Evolutionary conservation across 495 filamentous ascomycete genomes (phyloP).

Genomic region (Cudoniella acicularis): DNA sequence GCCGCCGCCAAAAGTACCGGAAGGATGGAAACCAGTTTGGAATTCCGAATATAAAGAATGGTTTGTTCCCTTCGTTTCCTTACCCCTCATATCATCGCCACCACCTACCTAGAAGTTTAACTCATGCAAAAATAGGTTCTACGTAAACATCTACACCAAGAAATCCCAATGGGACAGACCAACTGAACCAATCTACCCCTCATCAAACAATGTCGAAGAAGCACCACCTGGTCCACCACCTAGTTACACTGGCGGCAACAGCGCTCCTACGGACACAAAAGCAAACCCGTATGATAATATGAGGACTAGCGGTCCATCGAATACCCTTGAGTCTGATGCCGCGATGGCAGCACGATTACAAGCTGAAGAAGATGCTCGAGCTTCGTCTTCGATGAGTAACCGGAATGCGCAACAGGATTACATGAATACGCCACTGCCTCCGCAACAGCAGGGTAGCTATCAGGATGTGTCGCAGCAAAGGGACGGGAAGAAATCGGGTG

Average conservation of each 20-base stretch:
- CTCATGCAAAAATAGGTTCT: conserved; percentile 65
- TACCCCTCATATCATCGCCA: conserved; percentile 6
- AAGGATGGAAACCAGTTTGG: conserved; percentile 72
- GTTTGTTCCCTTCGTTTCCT: conserved; percentile 38
- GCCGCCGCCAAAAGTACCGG: conserved; percentile 81
- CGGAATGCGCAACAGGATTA: conserved; percentile 24
- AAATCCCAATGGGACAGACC: conserved; percentile 85
- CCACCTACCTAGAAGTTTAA: conserved; percentile 3
- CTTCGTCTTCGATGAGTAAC: conserved; percentile 21
- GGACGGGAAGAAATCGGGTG: conserved; percentile 33
- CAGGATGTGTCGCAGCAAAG: conserved; percentile 32
- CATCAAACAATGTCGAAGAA: conserved; percentile 32
- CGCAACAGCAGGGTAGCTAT: conserved; percentile 9
- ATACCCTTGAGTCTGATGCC: conserved; percentile 66
- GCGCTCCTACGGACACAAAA: conserved; percentile 51
- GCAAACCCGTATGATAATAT: conserved; percentile 47
- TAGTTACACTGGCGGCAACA: conserved; percentile 46
- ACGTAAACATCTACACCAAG: conserved; percentile 80
- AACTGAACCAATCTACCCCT: conserved; percentile 53
- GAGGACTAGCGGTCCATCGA: conserved; percentile 33
- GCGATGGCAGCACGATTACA: conserved; percentile 72
- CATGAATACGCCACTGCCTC: conserved; percentile 27
- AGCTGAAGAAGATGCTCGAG: conserved; percentile 73
- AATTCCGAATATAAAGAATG: conserved; percentile 75
- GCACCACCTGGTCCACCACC: conserved; percentile 58